phyloP scores from a whole-genome alignment of 192 early-diverging fungal species.

The Coemansia furcata region DNA sequence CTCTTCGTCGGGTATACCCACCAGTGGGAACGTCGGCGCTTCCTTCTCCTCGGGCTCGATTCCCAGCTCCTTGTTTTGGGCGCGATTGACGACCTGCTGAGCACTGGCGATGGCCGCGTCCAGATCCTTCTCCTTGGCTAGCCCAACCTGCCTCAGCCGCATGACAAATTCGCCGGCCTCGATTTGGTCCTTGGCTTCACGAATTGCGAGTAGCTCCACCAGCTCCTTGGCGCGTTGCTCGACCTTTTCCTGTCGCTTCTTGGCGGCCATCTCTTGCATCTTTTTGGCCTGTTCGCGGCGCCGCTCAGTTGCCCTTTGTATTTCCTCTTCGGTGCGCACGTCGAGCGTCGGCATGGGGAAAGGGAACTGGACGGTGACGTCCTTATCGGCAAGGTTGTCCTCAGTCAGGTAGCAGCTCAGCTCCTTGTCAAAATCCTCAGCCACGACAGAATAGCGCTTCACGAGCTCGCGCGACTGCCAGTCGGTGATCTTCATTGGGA shows the following conservation, averaged over 20 bases:
- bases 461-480: conserved; percentile 75
- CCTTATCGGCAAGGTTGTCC: conserved; percentile 60
- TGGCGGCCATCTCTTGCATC: conserved; percentile 78
- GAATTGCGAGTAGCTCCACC: conserved; percentile 42
- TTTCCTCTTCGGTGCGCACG: conserved; percentile 78
- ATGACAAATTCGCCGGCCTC: conserved; percentile 26
- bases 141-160: conserved; percentile 59
- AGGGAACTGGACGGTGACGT: conserved; percentile 79
- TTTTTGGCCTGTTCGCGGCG: conserved; percentile 68
- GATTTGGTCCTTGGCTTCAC: conserved; percentile 28
- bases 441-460: conserved; percentile 64
- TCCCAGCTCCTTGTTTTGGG: conserved; percentile 78
- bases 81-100: conserved; percentile 64
- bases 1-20: conserved; percentile 77
- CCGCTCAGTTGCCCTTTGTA: conserved; percentile 64
- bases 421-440: conserved; percentile 73
- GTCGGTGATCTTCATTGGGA: conserved; percentile 78
- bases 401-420: conserved; percentile 62
- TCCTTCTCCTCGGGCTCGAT: conserved; percentile 78
- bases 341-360: conserved; percentile 63
- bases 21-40: conserved; percentile 68
- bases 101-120: conserved; percentile 69
- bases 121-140: conserved; percentile 70
- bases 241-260: conserved; percentile 79
- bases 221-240: conserved; percentile 67